Evolutionary conservation across 495 filamentous ascomycete genomes (phyloP), one percentile per base, ranked within the genome.

Genomic region (Aspergillus incahuasiensis): DNA sequence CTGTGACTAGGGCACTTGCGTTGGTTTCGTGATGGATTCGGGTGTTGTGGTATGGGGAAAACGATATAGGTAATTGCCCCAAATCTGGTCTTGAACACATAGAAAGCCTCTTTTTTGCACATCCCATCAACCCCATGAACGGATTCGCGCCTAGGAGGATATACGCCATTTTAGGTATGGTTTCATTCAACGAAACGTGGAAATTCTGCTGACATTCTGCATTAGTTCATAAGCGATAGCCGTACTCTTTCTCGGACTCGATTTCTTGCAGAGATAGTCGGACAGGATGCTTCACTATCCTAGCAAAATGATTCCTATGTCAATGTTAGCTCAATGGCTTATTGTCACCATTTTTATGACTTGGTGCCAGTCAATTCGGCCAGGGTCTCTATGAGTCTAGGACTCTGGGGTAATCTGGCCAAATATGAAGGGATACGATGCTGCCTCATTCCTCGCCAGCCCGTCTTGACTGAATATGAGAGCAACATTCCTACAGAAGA

Each of bases 401-500:
- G 12, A 12, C 32, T 6, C 38, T 24, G 28, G 41, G 6, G 13
- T 38, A 21, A 15, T 21, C 19, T 12, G 38, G 20, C 22, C 19
- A 11, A 20, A 41, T 28, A 56, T 48, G 46, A 30, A 35, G 51
- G 46, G 30, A 18, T 21, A 21, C 7, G 9, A 49, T 38, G 3
- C 30, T 38, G 3, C 40, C 11, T 35, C 24, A 40, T 53, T 49
- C 21, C 46, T 49, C 45, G 11, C 46, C 2, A 22, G n/a, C 11
- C 3, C 40, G 30, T 50, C 24, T 51, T 12, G 7, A 21, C 49
- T 11, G 39, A 40, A 38, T 39, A 54, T 54, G 51, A 45, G 40
- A 21, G 32, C 21, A 52, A 41, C 57, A 59, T 59, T 59, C 52
- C 47, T 25, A 24, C 28, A 6, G 34, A 35, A 18, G 32, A 16